Evolutionary conservation across 2,329 filamentous ascomycete species (phyloP), one percentile per base, ranked within the genome.

Genomic region (Pestalotiopsis sp.): DNA sequence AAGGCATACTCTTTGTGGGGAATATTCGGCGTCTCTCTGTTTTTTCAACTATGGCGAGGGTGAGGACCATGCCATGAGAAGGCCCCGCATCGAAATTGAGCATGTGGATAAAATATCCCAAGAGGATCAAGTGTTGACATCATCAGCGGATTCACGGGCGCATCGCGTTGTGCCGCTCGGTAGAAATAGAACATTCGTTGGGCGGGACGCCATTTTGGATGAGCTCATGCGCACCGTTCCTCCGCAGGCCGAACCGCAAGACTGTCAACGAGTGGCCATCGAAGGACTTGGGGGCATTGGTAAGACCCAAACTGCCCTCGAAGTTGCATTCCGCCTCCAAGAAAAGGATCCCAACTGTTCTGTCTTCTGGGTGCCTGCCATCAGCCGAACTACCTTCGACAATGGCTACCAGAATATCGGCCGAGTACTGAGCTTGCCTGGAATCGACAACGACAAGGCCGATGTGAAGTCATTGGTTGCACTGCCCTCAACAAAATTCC

Each of bases 331-430:
- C 65, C 72, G 70, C 2, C 9, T 77, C 4, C 71, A 66, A 2
- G 61, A 76, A 1, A 65, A 65, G 7, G 56, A 72, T 35, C 71
- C 72, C 0, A 68, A 76, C 22, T 78, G 74, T 68, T 79, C 76
- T 0, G 69, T 83, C 13, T 80, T 82, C 70, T 83, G 80, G 81
- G 75, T 82, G 3, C 74, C 76, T 4, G 76, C 74, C 2, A 64
- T 74, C 2, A 72, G 73, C 67, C 38, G 44, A 3, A 70, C 70
- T 1, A 75, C 30, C 17, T 75, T 82, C 26, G 76, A 80, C 44
- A 74, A 78, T 56, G 76, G 76, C 6, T 83, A 81, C 61, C 71
- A 56, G 6, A 66, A 73, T 0, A 78, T 80, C 22, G 79, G 73
- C 17, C 67, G 64, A 30, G 38, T 61, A 57, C 72, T 79, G 1